Percentiles rank a stretch among this genome's conserved stretches.
Evolutionary conservation across 2,329 filamentous ascomycete genomes (phyloP).

Genomic region (Malbranchea cinnamomea): DNA sequence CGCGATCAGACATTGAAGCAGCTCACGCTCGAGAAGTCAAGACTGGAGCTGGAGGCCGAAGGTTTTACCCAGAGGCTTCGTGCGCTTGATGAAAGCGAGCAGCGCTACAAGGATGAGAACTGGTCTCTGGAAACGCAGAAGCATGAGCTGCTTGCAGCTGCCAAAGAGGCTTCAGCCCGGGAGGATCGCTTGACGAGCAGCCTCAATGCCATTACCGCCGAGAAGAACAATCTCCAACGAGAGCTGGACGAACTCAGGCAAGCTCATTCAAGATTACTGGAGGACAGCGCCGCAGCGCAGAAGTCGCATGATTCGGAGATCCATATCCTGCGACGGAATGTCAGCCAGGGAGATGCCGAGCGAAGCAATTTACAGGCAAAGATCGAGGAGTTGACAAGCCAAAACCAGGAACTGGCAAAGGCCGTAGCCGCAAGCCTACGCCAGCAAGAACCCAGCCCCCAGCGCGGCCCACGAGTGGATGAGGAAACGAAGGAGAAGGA

Average conservation of each 20-base stretch:
- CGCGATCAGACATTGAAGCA: slow-evolving; percentile 74
- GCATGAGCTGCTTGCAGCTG: slow-evolving; percentile 61
- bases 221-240: slow-evolving; percentile 65
- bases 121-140: slow-evolving; percentile 91
- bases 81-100: slow-evolving; percentile 79
- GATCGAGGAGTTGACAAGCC: slow-evolving; percentile 71
- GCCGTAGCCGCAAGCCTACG: slow-evolving; percentile 64
- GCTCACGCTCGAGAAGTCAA: slow-evolving; percentile 57
- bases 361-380: slow-evolving; percentile 64
- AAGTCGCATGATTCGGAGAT: slow-evolving; percentile 86
- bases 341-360: slow-evolving; percentile 65
- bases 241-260: slow-evolving; percentile 85
- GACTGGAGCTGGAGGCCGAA: slow-evolving; percentile 70
- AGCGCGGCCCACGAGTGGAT: slow-evolving; percentile 45
- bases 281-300: slow-evolving; percentile 61
- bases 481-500: slow-evolving; percentile 51
- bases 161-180: slow-evolving; percentile 63
- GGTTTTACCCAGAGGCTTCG: slow-evolving; percentile 66
- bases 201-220: slow-evolving; percentile 52
- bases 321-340: slow-evolving; percentile 65
- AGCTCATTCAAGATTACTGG: slow-evolving; percentile 58
- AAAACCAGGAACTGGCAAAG: slow-evolving; percentile 82
- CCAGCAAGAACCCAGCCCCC: slow-evolving; percentile 47
- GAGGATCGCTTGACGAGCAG: slow-evolving; percentile 68
- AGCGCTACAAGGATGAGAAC: slow-evolving; percentile 95